Percentiles rank a stretch among this genome's conserved stretches.
phyloP scores from a whole-genome alignment of 169 alveolate species.

The Eimeria acervulina region DNA sequence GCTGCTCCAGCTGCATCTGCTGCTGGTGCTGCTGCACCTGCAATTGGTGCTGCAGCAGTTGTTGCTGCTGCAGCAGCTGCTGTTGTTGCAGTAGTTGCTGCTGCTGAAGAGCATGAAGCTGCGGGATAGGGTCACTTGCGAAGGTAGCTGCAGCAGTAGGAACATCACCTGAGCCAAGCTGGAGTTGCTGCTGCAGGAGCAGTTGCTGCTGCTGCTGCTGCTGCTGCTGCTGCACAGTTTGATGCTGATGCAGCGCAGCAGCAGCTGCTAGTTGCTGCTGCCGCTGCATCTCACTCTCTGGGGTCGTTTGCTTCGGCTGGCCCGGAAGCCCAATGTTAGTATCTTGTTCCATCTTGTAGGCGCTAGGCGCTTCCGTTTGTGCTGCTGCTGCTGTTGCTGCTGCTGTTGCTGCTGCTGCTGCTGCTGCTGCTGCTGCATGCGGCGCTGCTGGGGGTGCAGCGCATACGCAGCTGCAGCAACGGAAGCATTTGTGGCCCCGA shows the following conservation, averaged over 20 bases:
- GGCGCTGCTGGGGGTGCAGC: slow-evolving; percentile 43
- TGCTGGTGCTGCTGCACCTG: neutral
- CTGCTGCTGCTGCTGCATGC: neutral
- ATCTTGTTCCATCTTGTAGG: neutral
- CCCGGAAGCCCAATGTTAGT: neutral
- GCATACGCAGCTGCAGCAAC: slow-evolving; percentile 8
- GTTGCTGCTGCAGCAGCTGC: neutral
- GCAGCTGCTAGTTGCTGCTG: slow-evolving; percentile 9
- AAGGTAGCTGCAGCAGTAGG: neutral
- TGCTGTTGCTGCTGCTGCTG: slow-evolving; percentile 1
- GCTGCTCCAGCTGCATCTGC: slow-evolving; percentile 4
- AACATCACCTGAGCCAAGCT: neutral
- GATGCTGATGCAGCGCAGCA: slow-evolving; percentile 41
- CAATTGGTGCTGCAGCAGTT: neutral
- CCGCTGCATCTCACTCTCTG: slow-evolving; percentile 4
- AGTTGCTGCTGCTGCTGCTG: slow-evolving; percentile 24
- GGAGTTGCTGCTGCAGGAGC: slow-evolving; percentile 29
- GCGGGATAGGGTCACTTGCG: neutral
- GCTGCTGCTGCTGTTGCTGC: slow-evolving; percentile 33
- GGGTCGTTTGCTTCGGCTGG: neutral
- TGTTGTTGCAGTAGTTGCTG: slow-evolving; percentile 45
- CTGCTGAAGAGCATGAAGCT: slow-evolving; percentile 40
- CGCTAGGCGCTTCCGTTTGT: neutral
- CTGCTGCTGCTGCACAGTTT: slow-evolving; percentile 20
- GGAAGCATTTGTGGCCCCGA: slow-evolving; percentile 7